Percentiles rank a stretch among this genome's conserved stretches.
These are phyloP conservation scores for Phtheirospermum japonicum DNA, from an alignment of 257 asterid genomes.

Conservation along the genomic window DNA sequence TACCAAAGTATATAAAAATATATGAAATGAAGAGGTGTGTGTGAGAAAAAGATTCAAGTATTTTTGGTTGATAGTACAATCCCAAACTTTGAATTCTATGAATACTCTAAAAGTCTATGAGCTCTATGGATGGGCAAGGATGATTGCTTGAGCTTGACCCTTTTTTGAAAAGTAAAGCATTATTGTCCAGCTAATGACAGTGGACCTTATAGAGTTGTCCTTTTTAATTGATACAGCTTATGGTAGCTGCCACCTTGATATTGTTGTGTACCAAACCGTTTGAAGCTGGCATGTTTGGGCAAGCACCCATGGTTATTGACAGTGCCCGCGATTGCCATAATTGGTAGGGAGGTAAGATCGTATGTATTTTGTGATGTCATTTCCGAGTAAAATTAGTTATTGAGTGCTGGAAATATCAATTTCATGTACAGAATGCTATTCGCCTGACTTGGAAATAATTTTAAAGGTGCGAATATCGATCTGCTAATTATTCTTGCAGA, in stretches of 20 bases:
- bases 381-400: neutral
- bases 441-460: too few species aligned
- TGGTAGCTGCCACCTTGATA: slow-evolving; percentile 96
- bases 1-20: too few species aligned
- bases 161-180: neutral
- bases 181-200: slow-evolving; percentile 11
- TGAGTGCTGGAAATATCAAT: slow-evolving; percentile 13
- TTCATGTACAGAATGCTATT: slow-evolving; percentile 4
- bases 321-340: slow-evolving; percentile 84
- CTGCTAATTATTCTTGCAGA: neutral
- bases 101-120: neutral
- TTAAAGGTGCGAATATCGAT: neutral
- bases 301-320: slow-evolving; percentile 83
- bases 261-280: slow-evolving; percentile 81
- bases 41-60: neutral
- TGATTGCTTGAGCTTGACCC: neutral
- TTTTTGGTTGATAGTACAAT: slow-evolving; percentile 2
- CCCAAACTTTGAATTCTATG: too few species aligned
- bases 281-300: slow-evolving; percentile 41
- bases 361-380: neutral
- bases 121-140: neutral
- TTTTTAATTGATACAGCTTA: slow-evolving; percentile 56
- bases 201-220: slow-evolving; percentile 22
- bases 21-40: neutral
- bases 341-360: slow-evolving; percentile 86